Evolutionary conservation across 176 grass and related monocot genomes (phyloP).

Genomic region (Bolboschoenus planiculmis): DNA sequence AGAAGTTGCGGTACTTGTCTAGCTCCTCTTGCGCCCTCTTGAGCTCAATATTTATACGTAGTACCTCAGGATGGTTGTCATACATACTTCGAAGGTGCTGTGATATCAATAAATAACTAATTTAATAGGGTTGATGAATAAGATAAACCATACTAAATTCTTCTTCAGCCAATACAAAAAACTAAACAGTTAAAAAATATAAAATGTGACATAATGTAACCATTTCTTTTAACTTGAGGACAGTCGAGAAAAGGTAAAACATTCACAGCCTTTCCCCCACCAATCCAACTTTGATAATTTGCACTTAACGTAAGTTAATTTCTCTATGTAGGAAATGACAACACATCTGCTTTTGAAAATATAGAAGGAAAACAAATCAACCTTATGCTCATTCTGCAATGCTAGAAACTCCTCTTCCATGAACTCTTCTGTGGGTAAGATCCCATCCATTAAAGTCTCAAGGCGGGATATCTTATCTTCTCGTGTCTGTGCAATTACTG

Average conservation of each 20-base stretch:
- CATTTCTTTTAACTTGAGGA: neutral
- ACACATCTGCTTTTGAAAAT: neutral
- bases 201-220: neutral
- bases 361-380: slow-evolving; percentile 13
- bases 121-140: neutral
- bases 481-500: slow-evolving; percentile 80
- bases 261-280: neutral
- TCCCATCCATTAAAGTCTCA: slow-evolving; percentile 97
- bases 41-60: slow-evolving; percentile 60
- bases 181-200: neutral
- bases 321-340: no score
- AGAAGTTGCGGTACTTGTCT: slow-evolving; percentile 56
- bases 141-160: neutral
- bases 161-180: neutral
- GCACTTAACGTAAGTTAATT: neutral
- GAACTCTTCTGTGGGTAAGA: slow-evolving; percentile 82
- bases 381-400: slow-evolving; percentile 87
- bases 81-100: slow-evolving; percentile 81
- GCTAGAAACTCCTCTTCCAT: slow-evolving; percentile 82
- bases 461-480: slow-evolving; percentile 96
- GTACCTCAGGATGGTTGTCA: slow-evolving; percentile 83
- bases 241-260: neutral
- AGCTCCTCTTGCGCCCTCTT: slow-evolving; percentile 69
- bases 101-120: slow-evolving; percentile 1
- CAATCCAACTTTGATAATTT: neutral